Percentiles rank a stretch among this genome's conserved stretches.
These are phyloP conservation scores for Asterochloris erici DNA, from an alignment of 139 green algal genomes.

Conservation along the genomic window DNA sequence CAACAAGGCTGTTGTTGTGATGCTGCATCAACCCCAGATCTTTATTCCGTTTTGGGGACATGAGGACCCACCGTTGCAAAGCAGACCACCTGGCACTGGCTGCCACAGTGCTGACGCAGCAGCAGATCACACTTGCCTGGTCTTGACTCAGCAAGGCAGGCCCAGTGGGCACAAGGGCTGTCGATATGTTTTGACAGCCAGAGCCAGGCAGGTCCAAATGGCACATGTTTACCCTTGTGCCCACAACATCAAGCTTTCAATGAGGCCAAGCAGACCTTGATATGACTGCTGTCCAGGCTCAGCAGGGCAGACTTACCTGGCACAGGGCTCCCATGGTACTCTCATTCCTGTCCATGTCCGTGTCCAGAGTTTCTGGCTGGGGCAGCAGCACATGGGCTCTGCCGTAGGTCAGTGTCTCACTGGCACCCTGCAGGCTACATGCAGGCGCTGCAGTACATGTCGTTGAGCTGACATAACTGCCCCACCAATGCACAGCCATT, in stretches of 20 bases:
- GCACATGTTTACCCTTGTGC: background rate
- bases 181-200: background rate
- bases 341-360: slow-evolving; percentile 4
- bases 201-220: background rate
- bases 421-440: background rate
- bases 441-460: background rate
- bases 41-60: no score
- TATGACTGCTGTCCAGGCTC: background rate
- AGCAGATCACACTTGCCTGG: no score
- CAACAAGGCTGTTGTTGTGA: background rate
- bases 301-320: slow-evolving; percentile 7
- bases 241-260: background rate
- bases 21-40: background rate
- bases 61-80: no score
- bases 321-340: slow-evolving; percentile 6
- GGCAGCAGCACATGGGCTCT: slow-evolving; percentile 7
- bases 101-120: no score
- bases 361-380: slow-evolving; percentile 2
- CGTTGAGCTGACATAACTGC: background rate
- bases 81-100: background rate
- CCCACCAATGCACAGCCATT: background rate
- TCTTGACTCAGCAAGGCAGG: no score
- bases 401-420: slow-evolving; percentile 15
- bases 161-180: background rate
- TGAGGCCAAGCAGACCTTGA: background rate